Evolutionary conservation across 176 grass and related monocot species (phyloP).

Genomic region (Echinochloa phyllopogon): DNA sequence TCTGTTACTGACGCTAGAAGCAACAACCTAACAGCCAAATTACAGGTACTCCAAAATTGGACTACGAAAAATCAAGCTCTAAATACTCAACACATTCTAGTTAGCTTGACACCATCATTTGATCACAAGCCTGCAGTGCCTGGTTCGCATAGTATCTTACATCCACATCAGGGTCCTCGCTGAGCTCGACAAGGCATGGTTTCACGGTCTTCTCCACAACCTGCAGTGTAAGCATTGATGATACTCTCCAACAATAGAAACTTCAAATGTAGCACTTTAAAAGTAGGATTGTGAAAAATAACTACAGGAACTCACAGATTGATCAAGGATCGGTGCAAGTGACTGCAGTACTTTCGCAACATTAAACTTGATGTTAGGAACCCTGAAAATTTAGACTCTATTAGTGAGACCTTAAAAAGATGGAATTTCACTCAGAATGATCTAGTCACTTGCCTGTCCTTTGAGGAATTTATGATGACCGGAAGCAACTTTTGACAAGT

Average conservation of each 20-base stretch:
- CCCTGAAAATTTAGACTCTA: constrained; percentile 50
- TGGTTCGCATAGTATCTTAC: constrained; percentile 83
- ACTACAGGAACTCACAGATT: constrained; percentile 63
- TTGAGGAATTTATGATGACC: constrained; percentile 81
- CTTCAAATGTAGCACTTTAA: neutral
- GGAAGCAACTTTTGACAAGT: constrained; percentile 84
- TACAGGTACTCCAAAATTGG: constrained; percentile 55
- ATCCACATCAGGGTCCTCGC: constrained; percentile 96
- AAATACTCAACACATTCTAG: constrained; percentile 29
- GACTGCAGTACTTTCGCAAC: constrained; percentile 87
- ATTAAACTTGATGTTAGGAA: constrained; percentile 98
- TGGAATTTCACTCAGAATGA: neutral
- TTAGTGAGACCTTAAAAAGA: neutral
- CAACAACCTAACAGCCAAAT: constrained; percentile 44
- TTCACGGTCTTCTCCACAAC: constrained; percentile 75
- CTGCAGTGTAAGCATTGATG: constrained; percentile 44
- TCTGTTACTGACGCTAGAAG: constrained; percentile 35
- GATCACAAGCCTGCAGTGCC: constrained; percentile 81
- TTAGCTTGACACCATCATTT: constrained; percentile 92
- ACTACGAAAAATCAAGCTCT: constrained; percentile 39
- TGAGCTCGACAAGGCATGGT: constrained; percentile 90
- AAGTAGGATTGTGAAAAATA: neutral
- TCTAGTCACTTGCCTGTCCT: constrained; percentile 67
- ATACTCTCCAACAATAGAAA: constrained; percentile 23
- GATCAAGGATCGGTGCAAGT: constrained; percentile 75